Percentiles rank a stretch among this genome's conserved stretches.
These are phyloP conservation scores for Candida dajiaensis DNA, from an alignment of 805 yeast genomes.

Conservation along the genomic window DNA sequence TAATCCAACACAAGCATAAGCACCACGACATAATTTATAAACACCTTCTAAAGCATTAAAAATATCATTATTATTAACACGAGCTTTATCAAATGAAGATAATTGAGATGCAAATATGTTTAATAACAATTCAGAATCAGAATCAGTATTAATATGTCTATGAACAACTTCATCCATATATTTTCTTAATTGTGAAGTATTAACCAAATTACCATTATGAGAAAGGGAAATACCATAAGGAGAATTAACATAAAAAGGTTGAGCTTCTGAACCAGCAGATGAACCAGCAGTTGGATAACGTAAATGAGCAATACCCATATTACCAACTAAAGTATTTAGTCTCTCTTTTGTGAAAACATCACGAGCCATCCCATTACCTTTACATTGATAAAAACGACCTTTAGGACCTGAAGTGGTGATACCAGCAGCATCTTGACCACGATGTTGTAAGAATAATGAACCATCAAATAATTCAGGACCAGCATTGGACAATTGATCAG, in stretches of 20 bases:
- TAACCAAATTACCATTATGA: constrained; percentile 94
- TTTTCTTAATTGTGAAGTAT: constrained; percentile 67
- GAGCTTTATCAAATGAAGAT: constrained; percentile 84
- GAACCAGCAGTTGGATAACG: constrained; percentile 98
- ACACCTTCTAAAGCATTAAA: constrained; percentile 84
- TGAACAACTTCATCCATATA: constrained; percentile 91
- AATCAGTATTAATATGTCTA: constrained; percentile 95
- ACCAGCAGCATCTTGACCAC: constrained; percentile 99
- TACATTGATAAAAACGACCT: constrained; percentile 94
- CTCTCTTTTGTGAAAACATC: constrained; percentile 90
- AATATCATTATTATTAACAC: constrained; percentile 87
- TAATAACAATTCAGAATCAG: constrained; percentile 86
- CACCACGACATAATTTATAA: constrained; percentile 79
- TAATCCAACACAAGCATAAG: constrained; percentile 94
- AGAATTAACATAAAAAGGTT: constrained; percentile 95
- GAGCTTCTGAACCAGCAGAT: constrained; percentile 93
- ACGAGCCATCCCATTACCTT: constrained; percentile 98
- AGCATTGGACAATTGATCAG: constrained; percentile 65
- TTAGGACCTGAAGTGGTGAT: constrained; percentile 91
- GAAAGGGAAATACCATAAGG: constrained; percentile 90
- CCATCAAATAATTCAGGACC: constrained; percentile 93
- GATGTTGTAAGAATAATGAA: constrained; percentile 85
- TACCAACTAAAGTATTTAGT: constrained; percentile 75
- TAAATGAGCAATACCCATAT: constrained; percentile 92
- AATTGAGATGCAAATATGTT: constrained; percentile 90